A percentile compares a stretch with the other conserved stretches of the same genome.
phyloP scores from a whole-genome alignment of 805 yeast genomes.

The Barnettozyma sucrosica region DNA sequence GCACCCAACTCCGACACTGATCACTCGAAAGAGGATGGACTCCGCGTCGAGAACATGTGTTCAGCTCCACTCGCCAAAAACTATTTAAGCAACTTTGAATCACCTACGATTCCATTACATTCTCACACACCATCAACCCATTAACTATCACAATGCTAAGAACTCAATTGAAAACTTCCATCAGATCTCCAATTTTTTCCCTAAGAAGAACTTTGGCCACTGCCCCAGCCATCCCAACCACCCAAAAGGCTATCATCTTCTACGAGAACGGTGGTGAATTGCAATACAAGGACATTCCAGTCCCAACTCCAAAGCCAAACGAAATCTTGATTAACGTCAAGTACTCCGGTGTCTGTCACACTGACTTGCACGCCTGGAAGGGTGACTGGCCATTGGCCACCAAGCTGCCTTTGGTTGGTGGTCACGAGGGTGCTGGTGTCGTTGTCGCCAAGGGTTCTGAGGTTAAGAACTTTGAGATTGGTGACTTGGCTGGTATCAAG shows the following conservation, averaged over 20 bases:
- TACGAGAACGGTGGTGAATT: conserved; percentile 46
- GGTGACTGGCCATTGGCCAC: conserved; percentile 40
- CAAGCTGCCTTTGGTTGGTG: conserved; percentile 62
- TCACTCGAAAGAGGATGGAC: conserved; percentile 4
- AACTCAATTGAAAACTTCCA: conserved; percentile 18
- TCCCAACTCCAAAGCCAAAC: conserved; percentile 57
- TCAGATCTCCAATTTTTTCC: conserved; percentile 18
- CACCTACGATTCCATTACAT: neutral
- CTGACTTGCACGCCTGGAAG: conserved; percentile 60
- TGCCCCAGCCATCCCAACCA: conserved; percentile 36
- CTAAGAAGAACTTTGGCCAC: conserved; percentile 24
- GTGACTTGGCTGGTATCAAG: conserved; percentile 64
- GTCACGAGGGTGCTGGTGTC: conserved; percentile 72
- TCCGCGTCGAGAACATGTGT: neutral
- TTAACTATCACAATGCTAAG: conserved; percentile 18
- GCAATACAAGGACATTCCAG: conserved; percentile 47
- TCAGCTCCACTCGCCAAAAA: neutral
- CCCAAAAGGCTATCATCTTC: conserved; percentile 49
- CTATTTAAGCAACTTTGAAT: conserved; percentile 1
- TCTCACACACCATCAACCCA: neutral
- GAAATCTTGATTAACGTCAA: conserved; percentile 61
- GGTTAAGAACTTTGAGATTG: conserved; percentile 56
- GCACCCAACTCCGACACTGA: conserved; percentile 7
- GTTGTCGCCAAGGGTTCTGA: conserved; percentile 60
- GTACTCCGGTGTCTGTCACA: conserved; percentile 73